Evolutionary conservation across 2,329 filamentous ascomycete genomes (phyloP).

Genomic region (Thelonectria rubi): DNA sequence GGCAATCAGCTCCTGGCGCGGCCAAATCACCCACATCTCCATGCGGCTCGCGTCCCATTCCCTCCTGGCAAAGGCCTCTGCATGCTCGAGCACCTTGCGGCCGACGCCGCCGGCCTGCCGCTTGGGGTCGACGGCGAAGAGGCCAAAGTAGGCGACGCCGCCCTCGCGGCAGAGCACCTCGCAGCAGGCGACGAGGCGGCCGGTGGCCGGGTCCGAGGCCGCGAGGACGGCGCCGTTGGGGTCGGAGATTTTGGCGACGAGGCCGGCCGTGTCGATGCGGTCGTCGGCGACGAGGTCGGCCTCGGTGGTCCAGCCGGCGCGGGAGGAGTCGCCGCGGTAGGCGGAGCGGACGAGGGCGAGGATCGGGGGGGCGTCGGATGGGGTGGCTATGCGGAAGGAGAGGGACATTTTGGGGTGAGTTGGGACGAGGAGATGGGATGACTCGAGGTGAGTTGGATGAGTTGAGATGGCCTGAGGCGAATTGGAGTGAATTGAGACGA

Average conservation of each 20-base stretch:
- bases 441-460: not conserved
- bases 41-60: conserved; percentile 47
- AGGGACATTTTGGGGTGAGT: conserved; percentile 31
- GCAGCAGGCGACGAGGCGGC: conserved; percentile 53
- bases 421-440: not conserved
- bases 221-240: conserved; percentile 51
- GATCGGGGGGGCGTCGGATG: conserved; percentile 45
- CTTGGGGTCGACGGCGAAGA: conserved; percentile 57
- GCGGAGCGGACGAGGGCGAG: conserved; percentile 54
- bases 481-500: too few species aligned
- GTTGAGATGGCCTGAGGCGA: too few species aligned
- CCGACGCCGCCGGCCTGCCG: conserved; percentile 57
- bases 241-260: conserved; percentile 52
- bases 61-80: conserved; percentile 50
- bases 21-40: conserved; percentile 57
- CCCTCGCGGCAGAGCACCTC: conserved; percentile 48
- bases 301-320: conserved; percentile 58
- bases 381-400: conserved; percentile 48
- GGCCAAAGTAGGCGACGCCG: conserved; percentile 54
- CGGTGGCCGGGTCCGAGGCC: conserved; percentile 42
- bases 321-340: conserved; percentile 54
- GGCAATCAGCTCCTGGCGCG: conserved; percentile 53
- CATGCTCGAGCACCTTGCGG: conserved; percentile 50
- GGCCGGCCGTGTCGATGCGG: conserved; percentile 52
- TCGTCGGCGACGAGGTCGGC: conserved; percentile 54